phyloP scores from a whole-genome alignment of 129 eudicot species.

The Apium graveolens region DNA sequence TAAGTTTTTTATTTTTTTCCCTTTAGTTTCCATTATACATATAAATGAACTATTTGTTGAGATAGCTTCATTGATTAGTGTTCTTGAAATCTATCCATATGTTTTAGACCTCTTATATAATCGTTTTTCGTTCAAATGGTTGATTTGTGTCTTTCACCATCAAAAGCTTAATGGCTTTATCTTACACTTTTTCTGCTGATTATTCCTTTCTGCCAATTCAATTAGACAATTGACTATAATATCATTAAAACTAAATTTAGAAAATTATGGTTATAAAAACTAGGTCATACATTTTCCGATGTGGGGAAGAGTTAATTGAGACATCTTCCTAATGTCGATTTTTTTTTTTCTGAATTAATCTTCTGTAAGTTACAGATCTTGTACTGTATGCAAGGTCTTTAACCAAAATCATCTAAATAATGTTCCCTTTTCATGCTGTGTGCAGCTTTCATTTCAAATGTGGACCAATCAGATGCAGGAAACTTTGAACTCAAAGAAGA shows the following conservation, averaged over 20 bases:
- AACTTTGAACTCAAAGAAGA: conserved; percentile 74
- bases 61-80: neutral
- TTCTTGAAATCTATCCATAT: neutral
- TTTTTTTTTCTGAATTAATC: neutral
- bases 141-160: neutral
- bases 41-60: neutral
- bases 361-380: neutral
- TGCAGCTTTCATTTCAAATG: conserved; percentile 88
- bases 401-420: neutral
- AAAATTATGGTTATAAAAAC: neutral
- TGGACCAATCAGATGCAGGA: conserved; percentile 96
- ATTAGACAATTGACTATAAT: neutral
- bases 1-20: neutral
- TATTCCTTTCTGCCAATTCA: neutral
- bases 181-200: neutral
- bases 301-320: neutral
- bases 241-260: neutral
- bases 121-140: neutral
- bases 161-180: neutral
- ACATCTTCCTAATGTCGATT: neutral
- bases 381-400: neutral
- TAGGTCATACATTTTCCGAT: neutral
- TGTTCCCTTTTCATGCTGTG: neutral
- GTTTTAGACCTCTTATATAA: neutral
- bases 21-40: neutral